A percentile compares a stretch with the other conserved stretches of the same genome.
phyloP scores from a whole-genome alignment of 768 basidiomycete species.

The Agrocybe praecox region DNA sequence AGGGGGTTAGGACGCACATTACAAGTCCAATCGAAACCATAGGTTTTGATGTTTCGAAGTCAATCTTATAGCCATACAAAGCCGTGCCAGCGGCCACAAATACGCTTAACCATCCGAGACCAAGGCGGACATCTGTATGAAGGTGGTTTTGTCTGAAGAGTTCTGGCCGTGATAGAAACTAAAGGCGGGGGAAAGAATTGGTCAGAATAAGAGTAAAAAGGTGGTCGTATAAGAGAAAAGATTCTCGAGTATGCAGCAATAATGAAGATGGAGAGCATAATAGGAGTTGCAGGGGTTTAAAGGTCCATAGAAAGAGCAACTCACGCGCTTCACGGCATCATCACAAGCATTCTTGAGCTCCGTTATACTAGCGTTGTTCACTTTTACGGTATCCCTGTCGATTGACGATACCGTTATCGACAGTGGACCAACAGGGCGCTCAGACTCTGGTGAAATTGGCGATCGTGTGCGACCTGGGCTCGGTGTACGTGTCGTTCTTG shows the following conservation, averaged over 20 bases:
- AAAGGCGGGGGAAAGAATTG: conserved; percentile 1
- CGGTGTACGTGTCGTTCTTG: conserved; percentile 12
- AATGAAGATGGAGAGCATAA: no score
- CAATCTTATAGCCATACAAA: conserved; percentile 82
- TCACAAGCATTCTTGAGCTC: conserved; percentile 79
- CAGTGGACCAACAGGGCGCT: conserved; percentile 57
- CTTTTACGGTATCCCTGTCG: conserved; percentile 58
- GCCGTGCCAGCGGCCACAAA: conserved; percentile 81
- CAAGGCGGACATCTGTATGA: conserved; percentile 88
- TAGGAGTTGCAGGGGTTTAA: no score
- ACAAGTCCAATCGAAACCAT: conserved; percentile 80
- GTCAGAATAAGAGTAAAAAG: neutral
- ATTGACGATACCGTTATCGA: conserved; percentile 44
- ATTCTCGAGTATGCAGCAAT: no score
- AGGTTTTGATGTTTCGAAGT: conserved; percentile 89
- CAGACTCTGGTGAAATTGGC: conserved; percentile 30
- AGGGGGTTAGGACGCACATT: conserved; percentile 50
- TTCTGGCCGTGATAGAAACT: conserved; percentile 82
- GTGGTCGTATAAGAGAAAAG: neutral
- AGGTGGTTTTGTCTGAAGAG: conserved; percentile 85
- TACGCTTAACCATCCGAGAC: conserved; percentile 85
- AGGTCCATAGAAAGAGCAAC: conserved; percentile 16
- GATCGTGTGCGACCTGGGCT: conserved; percentile 19
- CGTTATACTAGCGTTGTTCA: conserved; percentile 57
- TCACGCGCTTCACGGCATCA: conserved; percentile 87